Evolutionary conservation across 2,329 filamentous ascomycete genomes (phyloP), one percentile per base, ranked within the genome.

Genomic region (Pleomassaria siparia): DNA sequence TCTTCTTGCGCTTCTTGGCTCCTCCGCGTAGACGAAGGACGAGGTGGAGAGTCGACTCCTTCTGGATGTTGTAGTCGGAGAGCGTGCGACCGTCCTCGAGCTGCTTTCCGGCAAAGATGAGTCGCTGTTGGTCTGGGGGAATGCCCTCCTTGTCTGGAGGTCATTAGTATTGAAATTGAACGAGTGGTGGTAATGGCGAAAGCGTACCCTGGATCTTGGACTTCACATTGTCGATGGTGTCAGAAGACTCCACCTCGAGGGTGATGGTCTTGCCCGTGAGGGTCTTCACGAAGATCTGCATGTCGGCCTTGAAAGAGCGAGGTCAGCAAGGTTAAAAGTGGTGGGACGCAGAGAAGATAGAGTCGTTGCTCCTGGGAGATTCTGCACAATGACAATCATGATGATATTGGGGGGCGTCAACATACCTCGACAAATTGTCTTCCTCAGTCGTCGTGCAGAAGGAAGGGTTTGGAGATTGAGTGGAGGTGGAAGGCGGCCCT

Each of bases 161-260:
- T 30, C 50, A 51, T 74, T 50, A 71, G 65, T n/a, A n/a, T n/a
- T n/a, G n/a, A n/a, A n/a, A n/a, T n/a, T n/a, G n/a, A n/a, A 39
- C 29, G 39, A 4, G 30, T 24, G 20, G 12, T 40, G 6, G n/a
- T n/a, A 33, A 18, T 18, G 36, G 15, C 6, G 32, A 4, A 39
- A 36, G 60, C 77, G 46, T 74, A 85, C 83, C 82, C 76, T 86
- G 84, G 68, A 87, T 87, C 86, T 99, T 97, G 82, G 89, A 90
- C 87, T 97, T 97, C 82, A 99, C 94, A 87, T 97, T 97, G 86
- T 97, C 94, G 80, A 99, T 97, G 74, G 92, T 97, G 81, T 99
- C 94, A 74, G 87, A 92, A 71, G 91, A 96, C 87, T 97, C 94
- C 81, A 97, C 94, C 91, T 99, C 94, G 72, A 99, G 91, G 88